Evolutionary conservation across 768 basidiomycete species (phyloP), one percentile per base, ranked within the genome.

Genomic region (Pholiota conissans): DNA sequence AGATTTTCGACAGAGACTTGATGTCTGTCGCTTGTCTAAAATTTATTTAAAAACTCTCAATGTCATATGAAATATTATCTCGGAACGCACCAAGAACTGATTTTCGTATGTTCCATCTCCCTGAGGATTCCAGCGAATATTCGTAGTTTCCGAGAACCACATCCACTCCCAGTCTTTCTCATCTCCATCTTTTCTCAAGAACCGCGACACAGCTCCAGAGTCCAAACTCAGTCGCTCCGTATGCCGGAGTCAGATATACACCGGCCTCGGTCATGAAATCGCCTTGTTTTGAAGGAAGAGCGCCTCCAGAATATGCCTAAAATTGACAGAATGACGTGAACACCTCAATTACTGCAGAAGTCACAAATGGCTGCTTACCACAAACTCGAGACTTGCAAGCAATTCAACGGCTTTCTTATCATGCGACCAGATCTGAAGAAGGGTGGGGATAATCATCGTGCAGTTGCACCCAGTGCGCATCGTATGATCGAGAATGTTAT

Each of bases 171-270:
- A 72, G 16, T 65, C 64, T 10, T 70, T 65, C 13, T 63, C 60
- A 16, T 67, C 65, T 1, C 53, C 61, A 29, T 58, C 42, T 22
- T 55, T 49, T 13, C 52, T 60, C 27, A 62, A 47, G 28, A 49
- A 51, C 29, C 56, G 37, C 26, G 58, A 65, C 4, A 70, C 42
- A 0, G 58, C 39, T 6, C 73, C 68, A 47, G 71, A 65, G 53
- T 81, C 79, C 68, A 47, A 71, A 65, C 54, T 81, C 79, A 0
- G 75, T 81, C 6, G 49, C 63, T 11, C 79, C 78, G 45, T 80
- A 80, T 0, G 68, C 27, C 0, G 65, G 46, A 6, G 48, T 29
- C 1, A 80, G 52, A 6, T 63, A 67, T 3, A 79, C 73, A 0
- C 79, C 76, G 0, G 71, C 64, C 1, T 51, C 57, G 1, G 67